Base-by-base conservation (phyloP, 228 moss, liverwort and hornwort genomes). In the Sphagnum fallax region DNA sequence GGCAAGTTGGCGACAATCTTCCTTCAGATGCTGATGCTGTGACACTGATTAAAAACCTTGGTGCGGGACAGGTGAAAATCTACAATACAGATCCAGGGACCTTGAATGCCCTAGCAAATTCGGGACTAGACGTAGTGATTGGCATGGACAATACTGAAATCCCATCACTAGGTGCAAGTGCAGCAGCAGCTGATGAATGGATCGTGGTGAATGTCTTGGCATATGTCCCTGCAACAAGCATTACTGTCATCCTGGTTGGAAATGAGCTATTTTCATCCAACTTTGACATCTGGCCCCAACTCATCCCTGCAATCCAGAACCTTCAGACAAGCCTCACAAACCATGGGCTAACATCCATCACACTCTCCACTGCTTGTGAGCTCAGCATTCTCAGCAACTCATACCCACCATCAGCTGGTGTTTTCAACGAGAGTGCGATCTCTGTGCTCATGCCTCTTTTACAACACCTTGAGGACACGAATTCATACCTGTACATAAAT, bases 71-170 rank as follows among this genome's bases (percentile, higher is more conserved):
- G 74, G 92, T 92, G 4, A 80, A 90, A 14, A 86, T 95, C 16
- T 95, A 86, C 52, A 80, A 90, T 58, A 84, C 95, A 7, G 85
- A 92, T 16, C 16, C 83, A 6, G 11, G 66, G 9, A 80, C 82
- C 4, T 74, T 95, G 32, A n/a, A 57, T 14, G 95, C 92, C 4
- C 80, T 95, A 4, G 84, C 85, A 9, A 73, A 81, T 50, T 85
- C 91, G 2, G 81, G 82, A 6, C 68, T 94, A 12, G 78, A 89
- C 75, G 77, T 94, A 5, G 79, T 89, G 57, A 71, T 94, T 8
- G 89, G 82, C 14, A 81, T 94, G 82, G 85, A 87, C 59, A 94
- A 94, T 73, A 82, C 83, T 65, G 81, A 75, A 65, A 80, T 94
- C 52, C 69, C 78, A 12, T 51, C 78, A 11, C 78, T 91, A 57